phyloP scores from a whole-genome alignment of 306 rosid species.

The Glycine tomentella region DNA sequence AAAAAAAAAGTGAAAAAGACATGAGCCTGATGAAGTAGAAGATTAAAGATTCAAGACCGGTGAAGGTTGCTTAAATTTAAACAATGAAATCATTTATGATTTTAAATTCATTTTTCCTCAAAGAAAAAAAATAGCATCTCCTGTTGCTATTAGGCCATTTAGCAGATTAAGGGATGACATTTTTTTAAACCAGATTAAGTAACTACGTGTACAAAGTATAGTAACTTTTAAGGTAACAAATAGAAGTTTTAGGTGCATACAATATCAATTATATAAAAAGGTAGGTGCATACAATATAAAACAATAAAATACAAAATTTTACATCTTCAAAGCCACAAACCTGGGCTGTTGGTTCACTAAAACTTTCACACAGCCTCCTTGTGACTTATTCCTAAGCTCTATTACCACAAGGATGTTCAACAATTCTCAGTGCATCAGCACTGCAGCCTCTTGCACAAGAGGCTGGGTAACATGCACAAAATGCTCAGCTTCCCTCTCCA shows the following conservation, averaged over 20 bases:
- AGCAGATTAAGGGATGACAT: neutral
- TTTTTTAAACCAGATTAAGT: neutral
- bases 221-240: conserved; percentile 17
- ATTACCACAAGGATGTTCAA: neutral
- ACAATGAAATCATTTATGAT: neutral
- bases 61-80: neutral
- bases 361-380: conserved; percentile 41
- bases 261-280: neutral
- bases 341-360: conserved; percentile 45
- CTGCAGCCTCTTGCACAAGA: conserved; percentile 85
- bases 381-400: conserved; percentile 36
- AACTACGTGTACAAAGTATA: neutral
- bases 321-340: conserved; percentile 44
- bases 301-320: conserved; percentile 36
- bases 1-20: no score
- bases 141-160: neutral
- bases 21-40: neutral
- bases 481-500: conserved; percentile 94
- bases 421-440: conserved; percentile 59
- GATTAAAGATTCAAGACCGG: neutral
- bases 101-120: neutral
- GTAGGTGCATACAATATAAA: conserved; percentile 12
- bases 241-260: conserved; percentile 19
- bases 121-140: neutral
- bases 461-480: conserved; percentile 79